Conservation (phyloP, 108 stramenopile species). For the Bacterosira constricta region DNA sequence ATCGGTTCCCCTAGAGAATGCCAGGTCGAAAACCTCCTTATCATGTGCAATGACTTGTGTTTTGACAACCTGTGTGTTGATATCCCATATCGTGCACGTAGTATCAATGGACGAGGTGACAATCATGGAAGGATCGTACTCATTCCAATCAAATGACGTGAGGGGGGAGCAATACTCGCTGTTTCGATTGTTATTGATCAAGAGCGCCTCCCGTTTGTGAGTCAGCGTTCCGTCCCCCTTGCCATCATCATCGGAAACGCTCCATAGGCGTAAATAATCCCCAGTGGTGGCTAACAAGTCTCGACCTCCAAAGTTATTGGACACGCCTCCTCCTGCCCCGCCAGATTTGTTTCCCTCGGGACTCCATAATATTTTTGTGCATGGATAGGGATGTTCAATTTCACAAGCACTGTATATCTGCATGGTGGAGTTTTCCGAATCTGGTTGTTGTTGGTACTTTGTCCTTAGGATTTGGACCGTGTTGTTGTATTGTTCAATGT, state of each 20-base stretch:
- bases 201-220: constrained; percentile 81
- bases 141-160: constrained; percentile 97
- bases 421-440: constrained; percentile 24
- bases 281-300: constrained; percentile 98
- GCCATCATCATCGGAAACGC: constrained; percentile 31
- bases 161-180: constrained; percentile 97
- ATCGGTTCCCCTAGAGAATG: constrained; percentile 92
- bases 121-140: constrained; percentile 36
- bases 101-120: constrained; percentile 93
- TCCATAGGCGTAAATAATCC: constrained; percentile 97
- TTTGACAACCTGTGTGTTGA: constrained; percentile 76
- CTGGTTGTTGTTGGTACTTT: neutral
- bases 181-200: constrained; percentile 94
- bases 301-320: constrained; percentile 33
- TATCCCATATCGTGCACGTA: constrained; percentile 99
- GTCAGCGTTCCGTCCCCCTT: constrained; percentile 40
- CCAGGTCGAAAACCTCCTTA: constrained; percentile 98
- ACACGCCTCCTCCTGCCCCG: constrained; percentile 8
- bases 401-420: constrained; percentile 71
- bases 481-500: constrained; percentile 98
- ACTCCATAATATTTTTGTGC: constrained; percentile 92
- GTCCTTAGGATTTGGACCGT: constrained; percentile 82
- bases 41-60: constrained; percentile 99
- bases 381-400: constrained; percentile 96
- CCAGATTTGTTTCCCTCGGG: constrained; percentile 24